Evolutionary conservation across 805 yeast species (phyloP).

Genomic region (Saccharomycopsis olivae): DNA sequence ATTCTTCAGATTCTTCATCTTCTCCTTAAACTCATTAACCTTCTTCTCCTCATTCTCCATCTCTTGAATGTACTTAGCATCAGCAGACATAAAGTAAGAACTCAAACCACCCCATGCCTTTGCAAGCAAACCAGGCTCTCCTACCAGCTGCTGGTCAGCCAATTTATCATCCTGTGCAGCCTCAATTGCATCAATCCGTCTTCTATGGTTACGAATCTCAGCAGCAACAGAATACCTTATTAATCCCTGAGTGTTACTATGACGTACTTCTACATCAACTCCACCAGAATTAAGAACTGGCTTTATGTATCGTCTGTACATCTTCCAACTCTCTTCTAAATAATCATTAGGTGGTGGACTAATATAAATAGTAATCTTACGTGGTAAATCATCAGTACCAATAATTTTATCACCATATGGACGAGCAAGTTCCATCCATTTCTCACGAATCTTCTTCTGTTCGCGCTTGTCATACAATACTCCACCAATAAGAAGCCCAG

Average conservation of each 20-base stretch:
- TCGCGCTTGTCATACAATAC: constrained; percentile 67
- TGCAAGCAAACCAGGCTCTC: constrained; percentile 13
- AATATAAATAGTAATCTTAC: constrained; percentile 71
- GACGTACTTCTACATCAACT: constrained; percentile 53
- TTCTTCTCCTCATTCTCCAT: constrained; percentile 20
- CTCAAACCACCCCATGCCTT: constrained; percentile 4
- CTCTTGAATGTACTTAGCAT: constrained; percentile 12
- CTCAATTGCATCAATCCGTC: constrained; percentile 29
- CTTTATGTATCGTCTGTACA: constrained; percentile 43
- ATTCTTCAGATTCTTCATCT: constrained; percentile 32
- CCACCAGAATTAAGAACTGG: constrained; percentile 73
- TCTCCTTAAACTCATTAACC: constrained; percentile 24
- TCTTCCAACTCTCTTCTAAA: constrained; percentile 56
- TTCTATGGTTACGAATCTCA: constrained; percentile 61
- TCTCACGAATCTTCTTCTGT: constrained; percentile 52
- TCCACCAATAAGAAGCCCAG: constrained; percentile 62
- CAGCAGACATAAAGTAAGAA: constrained; percentile 6
- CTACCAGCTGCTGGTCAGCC: constrained; percentile 18
- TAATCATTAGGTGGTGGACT: constrained; percentile 98
- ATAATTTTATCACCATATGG: constrained; percentile 39
- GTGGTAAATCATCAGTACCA: constrained; percentile 42
- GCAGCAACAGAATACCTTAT: constrained; percentile 76
- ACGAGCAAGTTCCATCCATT: constrained; percentile 54
- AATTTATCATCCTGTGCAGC: constrained; percentile 11
- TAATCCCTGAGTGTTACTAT: constrained; percentile 81